These are phyloP conservation scores for Backusella morwellensis DNA, from an alignment of 192 early-diverging fungal species.

Conservation along the genomic window DNA sequence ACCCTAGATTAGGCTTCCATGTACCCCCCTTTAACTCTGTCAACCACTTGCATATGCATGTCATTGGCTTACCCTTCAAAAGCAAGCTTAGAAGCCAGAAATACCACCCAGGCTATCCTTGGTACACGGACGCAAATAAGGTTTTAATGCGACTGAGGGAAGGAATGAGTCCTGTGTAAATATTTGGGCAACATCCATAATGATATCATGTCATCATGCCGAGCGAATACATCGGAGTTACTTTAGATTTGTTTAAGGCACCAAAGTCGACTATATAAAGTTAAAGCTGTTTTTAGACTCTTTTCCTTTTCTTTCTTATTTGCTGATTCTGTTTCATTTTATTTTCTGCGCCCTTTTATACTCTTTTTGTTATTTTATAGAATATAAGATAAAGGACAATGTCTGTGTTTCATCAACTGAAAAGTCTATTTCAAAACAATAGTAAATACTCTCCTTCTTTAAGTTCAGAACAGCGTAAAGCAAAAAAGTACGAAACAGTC, in stretches of 20 bases:
- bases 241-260: background rate
- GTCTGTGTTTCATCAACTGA: background rate
- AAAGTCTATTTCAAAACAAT: background rate
- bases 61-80: constrained; percentile 55
- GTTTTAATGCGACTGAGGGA: constrained; percentile 10
- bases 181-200: background rate
- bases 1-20: constrained; percentile 62
- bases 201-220: constrained; percentile 2
- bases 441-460: background rate
- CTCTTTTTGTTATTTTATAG: background rate
- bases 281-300: constrained; percentile 1
- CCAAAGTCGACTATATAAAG: background rate
- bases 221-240: background rate
- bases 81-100: constrained; percentile 12
- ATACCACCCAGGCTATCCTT: constrained; percentile 12
- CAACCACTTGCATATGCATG: constrained; percentile 70
- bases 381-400: background rate
- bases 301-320: background rate
- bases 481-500: constrained; percentile 1
- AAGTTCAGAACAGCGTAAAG: constrained; percentile 6
- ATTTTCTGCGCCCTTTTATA: background rate
- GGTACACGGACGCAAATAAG: constrained; percentile 17
- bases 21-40: constrained; percentile 68
- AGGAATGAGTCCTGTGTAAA: constrained; percentile 14
- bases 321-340: constrained; percentile 1